Evolutionary conservation across 2,329 filamentous ascomycete genomes (phyloP), one percentile per base, ranked within the genome.

Genomic region (Myriangium duriaei): DNA sequence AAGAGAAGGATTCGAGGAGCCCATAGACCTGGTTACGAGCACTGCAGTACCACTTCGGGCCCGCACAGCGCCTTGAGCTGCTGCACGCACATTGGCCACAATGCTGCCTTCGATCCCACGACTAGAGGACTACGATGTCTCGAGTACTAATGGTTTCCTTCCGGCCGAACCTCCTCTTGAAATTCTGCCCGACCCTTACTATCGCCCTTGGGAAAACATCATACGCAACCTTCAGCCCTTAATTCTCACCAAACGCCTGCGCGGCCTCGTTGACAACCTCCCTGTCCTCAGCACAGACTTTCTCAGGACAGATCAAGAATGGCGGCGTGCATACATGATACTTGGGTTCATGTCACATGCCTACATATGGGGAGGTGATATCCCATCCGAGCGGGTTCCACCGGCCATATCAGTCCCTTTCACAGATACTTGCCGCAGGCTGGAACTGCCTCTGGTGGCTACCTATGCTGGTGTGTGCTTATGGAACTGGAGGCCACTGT

Each of bases 401-500:
- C 76, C 82, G 16, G 68, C 84, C 42, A 75, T 98, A 46, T 84
- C 88, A 4, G 72, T 87, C 18, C 91, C 91, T 0, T 72, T 96
- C 47, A 68, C 93, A 36, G 64, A 78, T 46, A 72, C 92, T 32
- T 88, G 83, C 49, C 67, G 72, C 31, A 47, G 47, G 44, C 73
- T 98, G 12, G 83, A 96, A 53, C 68, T 98, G 16, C 87, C 84
- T 5, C 83, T 87, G 1, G 88, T 98, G 17, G 91, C 88, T 33
- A 95, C 88, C 12, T 98, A 95, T 56, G 85, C 91, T 5, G 84
- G 81, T 5, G 69, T 95, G 3, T 88, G 84, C 47, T 69, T 98
- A 16, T 98, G 91, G 91, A 98, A 98, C 62, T 96, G 86, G 69
- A 88, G 87, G 60, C 84, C 87, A 1, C 72, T 96, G 39, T 95